Evolutionary conservation across 2,329 filamentous ascomycete species (phyloP).

Genomic region (Fusarium proliferatum): DNA sequence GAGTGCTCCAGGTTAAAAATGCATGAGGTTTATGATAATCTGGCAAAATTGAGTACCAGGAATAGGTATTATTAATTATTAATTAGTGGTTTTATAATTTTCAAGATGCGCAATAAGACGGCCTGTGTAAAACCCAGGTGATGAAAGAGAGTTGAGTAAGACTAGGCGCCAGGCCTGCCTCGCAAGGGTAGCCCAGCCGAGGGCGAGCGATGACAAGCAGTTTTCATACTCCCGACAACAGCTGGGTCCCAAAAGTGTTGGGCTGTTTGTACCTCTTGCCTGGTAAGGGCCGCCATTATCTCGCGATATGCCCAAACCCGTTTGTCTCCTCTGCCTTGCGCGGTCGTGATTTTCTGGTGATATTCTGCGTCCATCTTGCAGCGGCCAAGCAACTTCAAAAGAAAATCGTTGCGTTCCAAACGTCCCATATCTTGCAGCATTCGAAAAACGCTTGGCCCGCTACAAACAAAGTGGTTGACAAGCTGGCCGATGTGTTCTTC

Average conservation of each 20-base stretch:
- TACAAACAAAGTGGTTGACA: neutral
- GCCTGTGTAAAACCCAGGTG: accelerated
- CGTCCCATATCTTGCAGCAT: neutral
- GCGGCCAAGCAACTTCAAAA: neutral
- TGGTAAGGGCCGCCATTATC: neutral
- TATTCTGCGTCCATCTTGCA: neutral
- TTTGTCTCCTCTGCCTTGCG: neutral
- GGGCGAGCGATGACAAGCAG: neutral
- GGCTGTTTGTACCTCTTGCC: neutral
- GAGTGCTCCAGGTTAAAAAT: too few species aligned
- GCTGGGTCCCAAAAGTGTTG: neutral
- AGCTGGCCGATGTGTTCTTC: neutral
- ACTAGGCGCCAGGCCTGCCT: accelerated
- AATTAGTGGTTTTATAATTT: neutral
- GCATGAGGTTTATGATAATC: accelerated
- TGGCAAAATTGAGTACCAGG: accelerated
- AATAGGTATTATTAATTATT: neutral
- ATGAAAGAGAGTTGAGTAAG: too few species aligned
- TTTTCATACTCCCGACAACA: neutral
- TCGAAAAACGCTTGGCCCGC: neutral
- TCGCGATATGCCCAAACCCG: neutral
- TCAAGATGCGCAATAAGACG: too few species aligned
- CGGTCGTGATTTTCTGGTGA: accelerated
- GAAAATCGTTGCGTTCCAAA: accelerated
- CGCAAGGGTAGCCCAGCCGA: neutral